Evolutionary conservation across 768 basidiomycete species (phyloP).

Genomic region (Tylopilus plumbeoviolaceoides): DNA sequence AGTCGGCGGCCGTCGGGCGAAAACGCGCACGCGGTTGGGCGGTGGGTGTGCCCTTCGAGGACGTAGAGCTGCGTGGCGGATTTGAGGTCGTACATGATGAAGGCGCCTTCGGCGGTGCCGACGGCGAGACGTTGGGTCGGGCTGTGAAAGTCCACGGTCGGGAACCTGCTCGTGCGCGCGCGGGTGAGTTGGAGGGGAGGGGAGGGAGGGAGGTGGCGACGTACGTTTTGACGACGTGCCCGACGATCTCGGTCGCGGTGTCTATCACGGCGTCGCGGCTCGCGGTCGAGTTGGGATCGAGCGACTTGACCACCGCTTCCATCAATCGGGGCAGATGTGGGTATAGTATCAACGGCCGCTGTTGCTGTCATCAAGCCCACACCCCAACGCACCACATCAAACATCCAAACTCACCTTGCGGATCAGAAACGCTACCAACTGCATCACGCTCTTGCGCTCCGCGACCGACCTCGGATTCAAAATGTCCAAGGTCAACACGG

Average conservation of each 20-base stretch:
- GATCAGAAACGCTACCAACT: constrained; percentile 89
- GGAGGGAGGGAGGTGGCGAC: constrained; percentile 19
- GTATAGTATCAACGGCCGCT: constrained; percentile 84
- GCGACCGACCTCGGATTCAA: constrained; percentile 69
- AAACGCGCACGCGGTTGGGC: constrained; percentile 81
- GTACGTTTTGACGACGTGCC: constrained; percentile 91
- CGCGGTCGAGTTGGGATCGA: constrained; percentile 82
- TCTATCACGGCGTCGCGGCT: constrained; percentile 83
- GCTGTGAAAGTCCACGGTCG: constrained; percentile 91
- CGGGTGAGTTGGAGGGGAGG: too few species aligned
- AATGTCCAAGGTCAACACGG: constrained; percentile 87
- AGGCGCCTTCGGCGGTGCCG: constrained; percentile 90
- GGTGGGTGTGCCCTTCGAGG: constrained; percentile 84
- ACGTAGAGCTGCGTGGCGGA: constrained; percentile 94
- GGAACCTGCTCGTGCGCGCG: constrained; percentile 52
- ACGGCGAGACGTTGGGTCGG: constrained; percentile 84
- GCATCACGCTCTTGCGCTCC: constrained; percentile 85
- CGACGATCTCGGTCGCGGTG: constrained; percentile 90
- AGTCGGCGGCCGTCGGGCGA: constrained; percentile 91
- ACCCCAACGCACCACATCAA: too few species aligned
- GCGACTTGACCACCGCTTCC: constrained; percentile 93
- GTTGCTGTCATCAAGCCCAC: background rate
- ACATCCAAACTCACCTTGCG: constrained; percentile 56
- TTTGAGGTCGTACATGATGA: constrained; percentile 95
- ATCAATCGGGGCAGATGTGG: constrained; percentile 80